Evolutionary conservation across 352 stramenopile species (phyloP).

Genomic region (Pelagophyceae sp.): DNA sequence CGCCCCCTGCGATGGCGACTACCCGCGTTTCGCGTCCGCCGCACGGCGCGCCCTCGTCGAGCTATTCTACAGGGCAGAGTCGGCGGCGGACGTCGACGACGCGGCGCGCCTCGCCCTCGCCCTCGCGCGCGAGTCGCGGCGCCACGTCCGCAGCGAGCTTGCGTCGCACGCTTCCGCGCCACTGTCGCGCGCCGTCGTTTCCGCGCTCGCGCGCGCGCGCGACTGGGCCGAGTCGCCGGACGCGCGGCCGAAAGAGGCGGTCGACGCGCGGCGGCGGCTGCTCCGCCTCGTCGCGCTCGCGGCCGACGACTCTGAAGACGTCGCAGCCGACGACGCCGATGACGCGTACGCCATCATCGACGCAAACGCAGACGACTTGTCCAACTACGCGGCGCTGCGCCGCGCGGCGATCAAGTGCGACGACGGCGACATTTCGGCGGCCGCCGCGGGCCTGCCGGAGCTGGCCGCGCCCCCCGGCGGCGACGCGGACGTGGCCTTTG

Average conservation of each 20-base stretch:
- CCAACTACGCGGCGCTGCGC: not conserved
- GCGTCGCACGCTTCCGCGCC: too few relatives aligned
- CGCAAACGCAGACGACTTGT: too few relatives aligned
- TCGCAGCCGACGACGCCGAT: not conserved
- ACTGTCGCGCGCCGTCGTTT: not conserved
- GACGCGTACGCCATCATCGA: too few relatives aligned
- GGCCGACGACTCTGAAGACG: not conserved
- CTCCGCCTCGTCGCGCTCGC: not conserved
- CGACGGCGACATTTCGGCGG: not conserved
- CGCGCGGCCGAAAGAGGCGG: not conserved
- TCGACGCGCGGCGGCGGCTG: too few relatives aligned
- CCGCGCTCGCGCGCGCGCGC: too few relatives aligned
- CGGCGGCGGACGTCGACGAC: not conserved
- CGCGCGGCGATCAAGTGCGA: not conserved
- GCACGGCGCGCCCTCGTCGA: not conserved
- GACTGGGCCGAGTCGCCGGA: too few relatives aligned
- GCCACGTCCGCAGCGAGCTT: not conserved
- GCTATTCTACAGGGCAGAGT: not conserved
- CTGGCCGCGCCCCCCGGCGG: not conserved
- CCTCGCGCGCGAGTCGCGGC: not conserved
- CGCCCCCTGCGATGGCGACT: not conserved
- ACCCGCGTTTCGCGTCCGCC: not conserved
- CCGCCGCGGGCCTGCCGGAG: not conserved
- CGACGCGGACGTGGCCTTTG: not conserved
- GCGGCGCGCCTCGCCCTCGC: not conserved